Evolutionary conservation across 164 flowering plant species (phyloP).

Genomic region (Liquidambar formosana): DNA sequence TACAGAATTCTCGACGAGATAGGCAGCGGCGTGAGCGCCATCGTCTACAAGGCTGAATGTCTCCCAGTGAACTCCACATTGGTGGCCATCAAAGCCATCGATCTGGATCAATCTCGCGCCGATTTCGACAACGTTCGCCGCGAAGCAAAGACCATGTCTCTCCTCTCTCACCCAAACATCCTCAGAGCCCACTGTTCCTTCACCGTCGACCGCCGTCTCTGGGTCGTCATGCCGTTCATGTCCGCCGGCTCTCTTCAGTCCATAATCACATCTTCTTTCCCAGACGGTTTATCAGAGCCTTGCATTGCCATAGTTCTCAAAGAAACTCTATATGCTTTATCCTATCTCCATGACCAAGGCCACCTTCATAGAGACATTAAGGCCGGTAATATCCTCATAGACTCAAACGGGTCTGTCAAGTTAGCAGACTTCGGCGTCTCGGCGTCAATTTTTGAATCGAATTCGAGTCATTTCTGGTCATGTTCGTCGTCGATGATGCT

Average conservation of each 20-base stretch:
- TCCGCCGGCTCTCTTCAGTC: conserved; percentile 79
- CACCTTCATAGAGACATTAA: conserved; percentile 78
- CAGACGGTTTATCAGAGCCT: conserved; percentile 61
- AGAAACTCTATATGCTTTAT: conserved; percentile 63
- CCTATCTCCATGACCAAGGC: conserved; percentile 78
- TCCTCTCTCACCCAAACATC: conserved; percentile 79
- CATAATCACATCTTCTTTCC: conserved; percentile 59
- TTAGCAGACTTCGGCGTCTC: conserved; percentile 84
- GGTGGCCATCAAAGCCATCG: conserved; percentile 78
- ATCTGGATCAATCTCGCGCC: conserved; percentile 55
- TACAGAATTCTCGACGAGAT: conserved; percentile 61
- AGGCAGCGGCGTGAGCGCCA: conserved; percentile 64
- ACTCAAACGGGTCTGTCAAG: conserved; percentile 60
- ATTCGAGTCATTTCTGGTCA: conserved; percentile 10
- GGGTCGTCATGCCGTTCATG: conserved; percentile 98
- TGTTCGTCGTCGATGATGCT: conserved; percentile 33
- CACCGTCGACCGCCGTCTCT: conserved; percentile 65
- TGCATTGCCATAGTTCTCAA: conserved; percentile 61
- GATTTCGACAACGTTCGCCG: conserved; percentile 50
- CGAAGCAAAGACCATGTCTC: conserved; percentile 68
- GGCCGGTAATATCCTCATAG: conserved; percentile 74
- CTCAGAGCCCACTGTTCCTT: conserved; percentile 76
- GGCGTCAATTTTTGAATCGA: conserved; percentile 61
- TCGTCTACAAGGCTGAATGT: conserved; percentile 75
- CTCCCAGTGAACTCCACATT: conserved; percentile 41